Percentiles rank a stretch among this genome's conserved stretches.
phyloP scores from a whole-genome alignment of 495 filamentous ascomycete species.

The Hypoxylon fragiforme region DNA sequence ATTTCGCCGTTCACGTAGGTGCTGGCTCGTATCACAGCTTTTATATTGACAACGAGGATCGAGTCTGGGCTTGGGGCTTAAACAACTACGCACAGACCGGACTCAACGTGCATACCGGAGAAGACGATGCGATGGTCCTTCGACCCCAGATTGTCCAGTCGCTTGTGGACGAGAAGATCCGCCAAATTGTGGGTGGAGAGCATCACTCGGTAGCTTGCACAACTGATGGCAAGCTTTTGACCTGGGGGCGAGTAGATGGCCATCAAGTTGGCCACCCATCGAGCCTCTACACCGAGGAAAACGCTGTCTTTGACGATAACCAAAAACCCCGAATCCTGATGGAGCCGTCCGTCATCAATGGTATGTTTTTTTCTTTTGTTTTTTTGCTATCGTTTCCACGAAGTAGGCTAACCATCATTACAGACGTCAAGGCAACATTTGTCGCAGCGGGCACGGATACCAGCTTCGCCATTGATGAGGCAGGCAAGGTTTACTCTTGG shows the following conservation, averaged over 20 bases:
- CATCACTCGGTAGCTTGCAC: conserved; percentile 64
- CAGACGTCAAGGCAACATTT: conserved; percentile 31
- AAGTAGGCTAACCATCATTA: conserved; percentile 15
- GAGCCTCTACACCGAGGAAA: conserved; percentile 51
- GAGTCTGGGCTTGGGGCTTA: conserved; percentile 79
- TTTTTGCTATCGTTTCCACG: neutral
- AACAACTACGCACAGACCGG: conserved; percentile 85
- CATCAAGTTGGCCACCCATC: conserved; percentile 58
- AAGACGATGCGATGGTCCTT: conserved; percentile 53
- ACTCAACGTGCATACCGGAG: conserved; percentile 67
- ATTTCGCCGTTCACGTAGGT: conserved; percentile 56
- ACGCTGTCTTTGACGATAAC: conserved; percentile 60
- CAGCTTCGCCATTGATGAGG: conserved; percentile 57
- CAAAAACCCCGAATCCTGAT: conserved; percentile 60
- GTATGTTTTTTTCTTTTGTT: conserved; percentile 25
- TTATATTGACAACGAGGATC: conserved; percentile 68
- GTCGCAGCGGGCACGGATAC: conserved; percentile 58
- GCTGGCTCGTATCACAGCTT: conserved; percentile 69
- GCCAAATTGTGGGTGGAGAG: conserved; percentile 63
- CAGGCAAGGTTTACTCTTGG: conserved; percentile 66
- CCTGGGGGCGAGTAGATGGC: conserved; percentile 67
- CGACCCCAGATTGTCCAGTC: conserved; percentile 48
- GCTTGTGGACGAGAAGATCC: conserved; percentile 57
- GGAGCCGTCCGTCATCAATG: conserved; percentile 52
- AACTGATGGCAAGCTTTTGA: conserved; percentile 58